A percentile compares a stretch with the other conserved stretches of the same genome.
Conservation (phyloP, 1,284 basidiomycete genomes). For the Microstroma glucosiphilum region DNA sequence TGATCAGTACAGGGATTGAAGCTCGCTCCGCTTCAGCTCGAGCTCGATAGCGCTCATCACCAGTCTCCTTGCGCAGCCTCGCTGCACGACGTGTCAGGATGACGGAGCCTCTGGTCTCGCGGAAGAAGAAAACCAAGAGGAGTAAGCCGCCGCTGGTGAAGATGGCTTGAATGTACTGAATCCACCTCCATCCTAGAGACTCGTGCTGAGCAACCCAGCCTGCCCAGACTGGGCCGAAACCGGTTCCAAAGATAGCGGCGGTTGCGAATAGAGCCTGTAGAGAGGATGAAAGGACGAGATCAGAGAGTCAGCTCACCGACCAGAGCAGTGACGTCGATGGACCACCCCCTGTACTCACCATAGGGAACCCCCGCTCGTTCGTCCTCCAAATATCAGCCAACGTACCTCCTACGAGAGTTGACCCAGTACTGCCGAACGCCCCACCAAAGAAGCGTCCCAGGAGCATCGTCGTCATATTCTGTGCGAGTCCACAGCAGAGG, state of each 20-base stretch:
- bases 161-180: slow-evolving; percentile 62
- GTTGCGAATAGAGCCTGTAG: slow-evolving; percentile 23
- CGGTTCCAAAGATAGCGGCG: slow-evolving; percentile 57
- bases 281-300: background rate
- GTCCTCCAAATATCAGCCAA: slow-evolving; percentile 53
- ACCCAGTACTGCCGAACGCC: slow-evolving; percentile 60
- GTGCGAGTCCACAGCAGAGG: slow-evolving; percentile 48
- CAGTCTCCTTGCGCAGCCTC: slow-evolving; percentile 53
- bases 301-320: background rate
- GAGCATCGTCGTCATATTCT: slow-evolving; percentile 66
- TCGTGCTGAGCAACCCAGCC: slow-evolving; percentile 66
- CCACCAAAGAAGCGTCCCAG: slow-evolving; percentile 65
- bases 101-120: slow-evolving; percentile 50
- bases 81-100: slow-evolving; percentile 51
- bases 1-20: slow-evolving; percentile 59
- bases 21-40: slow-evolving; percentile 60
- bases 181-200: slow-evolving; percentile 68
- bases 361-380: slow-evolving; percentile 60
- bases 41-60: slow-evolving; percentile 61
- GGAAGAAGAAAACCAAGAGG: slow-evolving; percentile 44
- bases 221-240: slow-evolving; percentile 62
- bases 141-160: slow-evolving; percentile 27
- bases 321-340: background rate
- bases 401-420: slow-evolving; percentile 71
- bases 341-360: slow-evolving; percentile 58